Evolutionary conservation across 192 early-diverging fungal species (phyloP).

Genomic region (Backusella luteola): DNA sequence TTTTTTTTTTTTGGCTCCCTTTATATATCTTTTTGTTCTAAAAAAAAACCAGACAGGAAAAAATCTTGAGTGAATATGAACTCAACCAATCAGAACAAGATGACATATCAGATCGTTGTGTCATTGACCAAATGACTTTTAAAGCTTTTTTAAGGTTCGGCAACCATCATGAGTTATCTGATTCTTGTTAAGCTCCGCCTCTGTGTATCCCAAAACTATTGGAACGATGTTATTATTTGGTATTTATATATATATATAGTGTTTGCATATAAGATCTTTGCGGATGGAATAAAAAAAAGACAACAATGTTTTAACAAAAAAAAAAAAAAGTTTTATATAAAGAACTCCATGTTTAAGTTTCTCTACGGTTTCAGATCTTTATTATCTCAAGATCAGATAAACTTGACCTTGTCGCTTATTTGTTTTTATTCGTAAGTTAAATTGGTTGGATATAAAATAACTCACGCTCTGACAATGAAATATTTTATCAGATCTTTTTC

Average conservation of each 20-base stretch:
- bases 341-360: not conserved
- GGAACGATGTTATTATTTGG: not conserved
- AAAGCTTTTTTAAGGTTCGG: conserved; percentile 2
- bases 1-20: not conserved
- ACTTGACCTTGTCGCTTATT: not conserved
- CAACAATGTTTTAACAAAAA: not conserved
- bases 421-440: not conserved
- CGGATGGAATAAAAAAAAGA: not conserved
- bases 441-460: conserved; percentile 6
- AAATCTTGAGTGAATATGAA: not conserved
- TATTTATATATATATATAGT: not conserved
- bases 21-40: not conserved
- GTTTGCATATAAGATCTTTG: not conserved
- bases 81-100: not conserved
- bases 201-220: not conserved
- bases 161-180: not conserved
- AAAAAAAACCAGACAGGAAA: not conserved
- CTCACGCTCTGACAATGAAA: not conserved
- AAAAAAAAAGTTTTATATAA: not conserved
- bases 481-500: conserved; percentile 7
- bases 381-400: conserved; percentile 1
- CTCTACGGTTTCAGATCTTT: not conserved
- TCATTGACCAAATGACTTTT: conserved; percentile 2
- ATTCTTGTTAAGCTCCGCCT: not conserved
- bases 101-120: not conserved